phyloP scores from a whole-genome alignment of 2,329 filamentous ascomycete genomes.

The Claviceps digitariae region DNA sequence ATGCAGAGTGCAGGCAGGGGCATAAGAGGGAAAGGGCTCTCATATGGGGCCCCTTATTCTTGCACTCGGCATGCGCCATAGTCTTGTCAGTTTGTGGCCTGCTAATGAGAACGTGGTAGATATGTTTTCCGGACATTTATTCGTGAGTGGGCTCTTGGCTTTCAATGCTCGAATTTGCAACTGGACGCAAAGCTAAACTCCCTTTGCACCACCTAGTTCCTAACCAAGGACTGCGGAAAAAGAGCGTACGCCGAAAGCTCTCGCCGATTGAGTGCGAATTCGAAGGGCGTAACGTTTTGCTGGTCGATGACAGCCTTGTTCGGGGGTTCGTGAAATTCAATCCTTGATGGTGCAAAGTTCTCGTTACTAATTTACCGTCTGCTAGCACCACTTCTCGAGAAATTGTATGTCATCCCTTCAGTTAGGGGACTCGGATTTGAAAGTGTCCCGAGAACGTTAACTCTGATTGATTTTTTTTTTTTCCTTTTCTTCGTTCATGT shows the following conservation, averaged over 20 bases:
- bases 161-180: not conserved
- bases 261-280: conserved; percentile 81
- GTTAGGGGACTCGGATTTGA: not conserved
- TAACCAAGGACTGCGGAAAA: conserved; percentile 43
- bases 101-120: not conserved
- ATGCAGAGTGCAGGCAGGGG: not conserved
- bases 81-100: not conserved
- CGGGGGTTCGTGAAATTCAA: conserved; percentile 29
- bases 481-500: not conserved
- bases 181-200: not conserved
- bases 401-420: conserved; percentile 9
- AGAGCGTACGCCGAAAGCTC: conserved; percentile 80
- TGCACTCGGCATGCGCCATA: not conserved
- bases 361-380: not conserved
- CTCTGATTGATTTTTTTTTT: not conserved
- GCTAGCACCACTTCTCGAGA: conserved; percentile 8
- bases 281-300: conserved; percentile 59
- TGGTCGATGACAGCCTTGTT: conserved; percentile 86
- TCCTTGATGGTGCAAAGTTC: not conserved
- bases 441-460: not conserved
- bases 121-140: conserved; percentile 8
- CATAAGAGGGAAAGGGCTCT: not conserved
- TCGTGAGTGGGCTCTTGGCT: not conserved
- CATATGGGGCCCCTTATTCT: too few relatives aligned
- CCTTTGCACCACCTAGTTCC: not conserved